Percentiles rank a stretch among this genome's conserved stretches.
phyloP scores from a whole-genome alignment of 352 stramenopile genomes.

The Phytophthora palmivora region DNA sequence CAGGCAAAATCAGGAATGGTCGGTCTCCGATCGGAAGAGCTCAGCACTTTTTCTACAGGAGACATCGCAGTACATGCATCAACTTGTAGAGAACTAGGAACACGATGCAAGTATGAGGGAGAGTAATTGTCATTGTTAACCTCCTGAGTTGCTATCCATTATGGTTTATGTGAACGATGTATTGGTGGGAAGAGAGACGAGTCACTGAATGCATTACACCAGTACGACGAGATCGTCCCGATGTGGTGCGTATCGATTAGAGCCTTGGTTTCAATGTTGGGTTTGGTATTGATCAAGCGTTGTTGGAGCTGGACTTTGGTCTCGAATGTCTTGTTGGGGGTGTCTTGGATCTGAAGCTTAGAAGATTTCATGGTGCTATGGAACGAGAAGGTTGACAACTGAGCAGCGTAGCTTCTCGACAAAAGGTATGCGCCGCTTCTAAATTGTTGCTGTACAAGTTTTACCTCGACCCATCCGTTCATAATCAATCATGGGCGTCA shows the following conservation, averaged over 20 bases:
- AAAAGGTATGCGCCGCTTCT: too few species aligned
- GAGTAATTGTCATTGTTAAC: background rate
- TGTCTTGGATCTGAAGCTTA: background rate
- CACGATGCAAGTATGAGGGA: too few species aligned
- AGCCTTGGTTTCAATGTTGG: background rate
- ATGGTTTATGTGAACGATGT: slow-evolving; percentile 2
- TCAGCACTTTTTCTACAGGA: slow-evolving; percentile 24
- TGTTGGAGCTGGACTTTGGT: slow-evolving; percentile 4
- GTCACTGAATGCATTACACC: slow-evolving; percentile 14
- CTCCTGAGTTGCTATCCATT: background rate
- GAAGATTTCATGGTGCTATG: slow-evolving; percentile 5
- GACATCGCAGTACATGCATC: background rate
- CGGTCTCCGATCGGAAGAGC: slow-evolving; percentile 8
- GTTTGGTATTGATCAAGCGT: background rate
- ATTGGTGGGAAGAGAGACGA: slow-evolving; percentile 5
- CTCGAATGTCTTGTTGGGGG: slow-evolving; percentile 1
- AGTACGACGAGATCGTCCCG: slow-evolving; percentile 1
- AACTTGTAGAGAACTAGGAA: background rate
- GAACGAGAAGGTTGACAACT: background rate
- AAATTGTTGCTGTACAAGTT: background rate
- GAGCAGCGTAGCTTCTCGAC: too few species aligned
- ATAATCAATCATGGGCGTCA: slow-evolving; percentile 22
- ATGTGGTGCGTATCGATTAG: background rate
- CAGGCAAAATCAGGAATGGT: slow-evolving; percentile 21
- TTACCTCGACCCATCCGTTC: slow-evolving; percentile 1